A percentile compares a stretch with the other conserved stretches of the same genome.
These are phyloP conservation scores for Coemansia sp. DNA, from an alignment of 192 early-diverging fungal genomes.

Conservation along the genomic window DNA sequence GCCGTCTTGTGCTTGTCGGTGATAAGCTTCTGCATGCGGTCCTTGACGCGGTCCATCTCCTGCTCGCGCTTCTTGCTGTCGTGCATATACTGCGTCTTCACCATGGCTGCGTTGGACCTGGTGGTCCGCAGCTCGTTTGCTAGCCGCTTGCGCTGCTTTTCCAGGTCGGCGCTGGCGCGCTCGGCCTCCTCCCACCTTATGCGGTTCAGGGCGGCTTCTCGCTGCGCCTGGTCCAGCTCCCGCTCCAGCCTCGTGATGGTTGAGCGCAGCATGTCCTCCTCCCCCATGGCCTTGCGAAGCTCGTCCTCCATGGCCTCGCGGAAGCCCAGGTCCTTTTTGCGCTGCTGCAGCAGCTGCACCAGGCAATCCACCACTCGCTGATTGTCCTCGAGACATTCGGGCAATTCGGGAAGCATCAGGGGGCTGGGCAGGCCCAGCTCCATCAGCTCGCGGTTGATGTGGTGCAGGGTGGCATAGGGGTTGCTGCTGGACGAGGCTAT, in stretches of 20 bases:
- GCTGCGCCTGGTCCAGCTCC: slow-evolving; percentile 38
- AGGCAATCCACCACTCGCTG: slow-evolving; percentile 45
- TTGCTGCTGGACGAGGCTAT: slow-evolving; percentile 6
- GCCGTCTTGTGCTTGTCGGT: slow-evolving; percentile 36
- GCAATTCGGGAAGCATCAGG: slow-evolving; percentile 31
- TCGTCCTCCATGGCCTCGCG: slow-evolving; percentile 50
- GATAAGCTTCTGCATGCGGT: slow-evolving; percentile 49
- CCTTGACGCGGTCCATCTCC: slow-evolving; percentile 32
- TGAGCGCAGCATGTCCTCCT: slow-evolving; percentile 37
- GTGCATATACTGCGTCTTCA: slow-evolving; percentile 40
- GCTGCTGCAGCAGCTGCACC: slow-evolving; percentile 26
- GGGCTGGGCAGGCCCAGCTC: slow-evolving; percentile 48
- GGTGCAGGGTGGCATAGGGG: slow-evolving; percentile 39
- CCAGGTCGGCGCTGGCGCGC: slow-evolving; percentile 12
- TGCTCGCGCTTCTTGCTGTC: slow-evolving; percentile 52
- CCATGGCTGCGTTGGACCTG: slow-evolving; percentile 28
- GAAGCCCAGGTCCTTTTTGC: slow-evolving; percentile 27
- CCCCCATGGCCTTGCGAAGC: slow-evolving; percentile 45
- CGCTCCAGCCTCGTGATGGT: slow-evolving; percentile 34
- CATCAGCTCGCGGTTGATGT: slow-evolving; percentile 53
- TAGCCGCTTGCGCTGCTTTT: slow-evolving; percentile 23
- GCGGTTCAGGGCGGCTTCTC: slow-evolving; percentile 31
- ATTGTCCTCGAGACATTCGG: slow-evolving; percentile 49
- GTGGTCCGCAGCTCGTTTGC: slow-evolving; percentile 34
- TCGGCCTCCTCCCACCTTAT: slow-evolving; percentile 34